Evolutionary conservation across 768 basidiomycete species (phyloP), one percentile per base, ranked within the genome.

Genomic region (Boletus tomentosulus): DNA sequence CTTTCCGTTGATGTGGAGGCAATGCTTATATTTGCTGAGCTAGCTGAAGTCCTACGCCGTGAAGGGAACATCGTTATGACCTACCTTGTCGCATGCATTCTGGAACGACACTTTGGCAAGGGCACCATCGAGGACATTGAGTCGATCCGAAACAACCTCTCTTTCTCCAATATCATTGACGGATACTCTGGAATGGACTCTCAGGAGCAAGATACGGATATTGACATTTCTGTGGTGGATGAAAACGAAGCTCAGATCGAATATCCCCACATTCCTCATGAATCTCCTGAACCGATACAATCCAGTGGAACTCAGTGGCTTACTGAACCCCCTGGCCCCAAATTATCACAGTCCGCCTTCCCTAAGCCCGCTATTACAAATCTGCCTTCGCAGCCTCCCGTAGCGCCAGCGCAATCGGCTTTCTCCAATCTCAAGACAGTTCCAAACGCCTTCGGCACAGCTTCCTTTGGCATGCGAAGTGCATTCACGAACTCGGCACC

Each of bases 1-100:
- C 68, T 87, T 57, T 55, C 82, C 57, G 84, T 94, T 60, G 85
- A 87, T 47, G 70, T 58, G 0, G 78, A 83, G 53, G 86, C 75
- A 12, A 87, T 90, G 85, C 67, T 76, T 28, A 84, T 88, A 34
- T 90, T 72, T 57, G 76, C 75, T 1, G 75, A 84, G 53, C 75
- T 91, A 10, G 86, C 82, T 0, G 66, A 64, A 5, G 80, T 83
- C 27, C 77, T 91, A 25, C 78, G 84, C 53, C 78, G 85, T 41
- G 78, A 88, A 59, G 84, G 85, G 39, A 82, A 78, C 49, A 71
- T 76, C 2, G 71, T 84, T 13, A 89, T 92, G 80, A 87, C 92
- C 2, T 97, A 88, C 64, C 82, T 98, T 25, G 82, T 97, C 25
- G 92, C 89, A 0, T 97, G 93, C 65, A 81, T 98, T 45, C 74